These are phyloP conservation scores for bread wheat (Triticum aestivum) DNA, from an alignment of 176 grass and related monocot species.

Conservation along the genomic window IWGSC_CS_RefSeq_v2.1 NC_057795.1:334693641-334694140, in stretches of 20 bases:
- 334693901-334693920: constrained; percentile 57
- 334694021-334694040: constrained; percentile 6
- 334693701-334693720: constrained; percentile 54
- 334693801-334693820: constrained; percentile 72
- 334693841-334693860: constrained; percentile 1
- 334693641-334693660: constrained; percentile 53
- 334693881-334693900: constrained; percentile 1
- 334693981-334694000: constrained; percentile 98
- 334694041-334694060: background rate
- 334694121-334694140: constrained; percentile 1
- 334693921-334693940: constrained; percentile 64
- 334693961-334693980: constrained; percentile 71
- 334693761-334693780: constrained; percentile 55
- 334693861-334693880: background rate
- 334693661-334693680: constrained; percentile 56
- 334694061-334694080: background rate
- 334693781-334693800: constrained; percentile 80
- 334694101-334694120: background rate
- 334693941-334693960: constrained; percentile 67
- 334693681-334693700: constrained; percentile 59
- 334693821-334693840: constrained; percentile 85
- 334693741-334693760: constrained; percentile 30
- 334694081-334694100: constrained; percentile 1
- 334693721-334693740: constrained; percentile 48
- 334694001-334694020: constrained; percentile 29